Evolutionary conservation across 2,329 filamentous ascomycete species (phyloP).

Genomic region (Pestalotiopsis sp.): DNA sequence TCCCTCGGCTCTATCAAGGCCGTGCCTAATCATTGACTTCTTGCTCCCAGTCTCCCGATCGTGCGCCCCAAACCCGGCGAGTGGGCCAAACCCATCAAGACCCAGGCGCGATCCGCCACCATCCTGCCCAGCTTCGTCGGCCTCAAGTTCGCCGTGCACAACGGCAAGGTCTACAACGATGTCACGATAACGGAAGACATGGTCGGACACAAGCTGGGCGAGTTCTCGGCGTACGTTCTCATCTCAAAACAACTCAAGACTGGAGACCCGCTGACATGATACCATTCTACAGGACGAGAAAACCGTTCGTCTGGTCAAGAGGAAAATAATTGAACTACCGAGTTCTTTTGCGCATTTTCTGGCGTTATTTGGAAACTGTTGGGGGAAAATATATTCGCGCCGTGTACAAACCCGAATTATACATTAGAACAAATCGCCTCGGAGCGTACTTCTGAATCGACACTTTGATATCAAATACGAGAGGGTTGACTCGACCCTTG

Average conservation of each 20-base stretch:
- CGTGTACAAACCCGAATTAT: background rate
- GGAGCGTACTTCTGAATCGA: background rate
- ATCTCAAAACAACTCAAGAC: background rate
- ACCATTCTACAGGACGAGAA: constrained; percentile 51
- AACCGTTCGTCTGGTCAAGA: constrained; percentile 58
- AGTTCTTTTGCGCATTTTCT: constrained; percentile 18
- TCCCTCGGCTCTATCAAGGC: background rate
- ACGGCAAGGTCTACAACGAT: constrained; percentile 85
- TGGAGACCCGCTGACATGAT: background rate
- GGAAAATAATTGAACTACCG: constrained; percentile 18
- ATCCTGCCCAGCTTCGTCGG: constrained; percentile 93
- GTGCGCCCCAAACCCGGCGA: constrained; percentile 62
- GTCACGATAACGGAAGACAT: constrained; percentile 90
- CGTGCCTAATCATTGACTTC: background rate
- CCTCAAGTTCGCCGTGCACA: constrained; percentile 86
- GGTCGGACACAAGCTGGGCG: constrained; percentile 93
- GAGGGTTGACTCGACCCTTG: background rate
- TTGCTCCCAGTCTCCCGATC: constrained; percentile 61
- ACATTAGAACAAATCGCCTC: background rate
- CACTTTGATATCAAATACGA: background rate
- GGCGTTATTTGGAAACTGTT: constrained; percentile 19
- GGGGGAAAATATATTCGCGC: background rate
- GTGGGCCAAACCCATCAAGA: constrained; percentile 74
- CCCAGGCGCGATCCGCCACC: constrained; percentile 84
- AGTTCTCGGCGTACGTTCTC: constrained; percentile 79